Percentiles rank a stretch among this genome's conserved stretches.
Conservation (phyloP, 768 basidiomycete species). For the Lactarius akahatsu region DNA sequence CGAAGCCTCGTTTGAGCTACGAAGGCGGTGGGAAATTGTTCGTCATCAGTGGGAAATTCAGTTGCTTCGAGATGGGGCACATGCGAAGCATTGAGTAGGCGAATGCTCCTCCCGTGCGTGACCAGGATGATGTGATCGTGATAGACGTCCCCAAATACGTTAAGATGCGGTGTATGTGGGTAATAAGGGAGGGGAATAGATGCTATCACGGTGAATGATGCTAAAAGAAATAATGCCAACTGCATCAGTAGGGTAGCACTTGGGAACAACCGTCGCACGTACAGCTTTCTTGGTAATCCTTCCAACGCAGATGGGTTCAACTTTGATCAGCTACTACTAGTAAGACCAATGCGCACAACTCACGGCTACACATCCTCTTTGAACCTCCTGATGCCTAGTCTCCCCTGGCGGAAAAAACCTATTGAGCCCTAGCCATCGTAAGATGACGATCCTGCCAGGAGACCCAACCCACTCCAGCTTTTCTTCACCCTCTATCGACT, state of each 20-base stretch:
- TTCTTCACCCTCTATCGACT: constrained; percentile 28
- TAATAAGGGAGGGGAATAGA: constrained; percentile 44
- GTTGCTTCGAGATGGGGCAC: constrained; percentile 11
- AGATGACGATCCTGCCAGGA: constrained; percentile 55
- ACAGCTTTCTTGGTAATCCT: constrained; percentile 83
- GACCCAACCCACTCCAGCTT: constrained; percentile 14
- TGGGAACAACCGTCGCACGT: constrained; percentile 31
- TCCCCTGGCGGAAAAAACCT: constrained; percentile 60
- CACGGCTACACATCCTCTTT: constrained; percentile 64
- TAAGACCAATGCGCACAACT: constrained; percentile 29
- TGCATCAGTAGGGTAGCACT: background rate
- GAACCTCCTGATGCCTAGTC: constrained; percentile 38
- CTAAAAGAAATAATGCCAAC: constrained; percentile 37
- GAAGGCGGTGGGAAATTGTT: constrained; percentile 6
- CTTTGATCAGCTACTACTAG: background rate
- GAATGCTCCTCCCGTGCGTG: constrained; percentile 14
- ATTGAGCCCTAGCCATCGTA: constrained; percentile 66
- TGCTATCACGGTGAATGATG: constrained; percentile 65
- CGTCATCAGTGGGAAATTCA: constrained; percentile 8
- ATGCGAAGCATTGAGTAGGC: constrained; percentile 17
- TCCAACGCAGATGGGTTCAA: background rate
- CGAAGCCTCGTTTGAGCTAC: background rate
- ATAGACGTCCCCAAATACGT: constrained; percentile 38
- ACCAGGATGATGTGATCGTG: constrained; percentile 56
- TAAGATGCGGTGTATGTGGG: constrained; percentile 40